Base-by-base conservation (phyloP, 768 basidiomycete genomes). In the Leucocoprinus leucothites region DNA sequence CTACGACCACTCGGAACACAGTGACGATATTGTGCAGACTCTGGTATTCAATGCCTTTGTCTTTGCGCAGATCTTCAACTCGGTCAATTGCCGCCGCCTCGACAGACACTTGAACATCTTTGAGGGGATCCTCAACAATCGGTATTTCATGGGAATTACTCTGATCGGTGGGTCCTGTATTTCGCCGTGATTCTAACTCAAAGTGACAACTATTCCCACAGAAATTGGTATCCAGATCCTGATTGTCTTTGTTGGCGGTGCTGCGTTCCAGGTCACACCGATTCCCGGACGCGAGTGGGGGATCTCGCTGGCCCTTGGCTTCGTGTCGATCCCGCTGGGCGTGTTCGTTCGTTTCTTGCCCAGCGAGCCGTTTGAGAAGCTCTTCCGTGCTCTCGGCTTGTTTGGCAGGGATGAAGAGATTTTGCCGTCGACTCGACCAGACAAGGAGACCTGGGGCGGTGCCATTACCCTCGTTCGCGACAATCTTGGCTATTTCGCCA, bases 1-100 rank as follows among this genome's bases (percentile, higher is more conserved):
- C 1, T 73, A 84, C 28, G 70, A 74, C 25, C 56, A 75, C 45
- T 65, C 67, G 35, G 62, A 66, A 11, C 57, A 77, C 3, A 69
- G 77, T 44, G 65, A 81, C 19, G 61, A 71, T 4, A 68, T 85
- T 35, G 77, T 95, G 21, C 84, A 87, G 64, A 94, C 96, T 0
- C 74, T 98, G 16, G 92, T 98, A 28, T 99, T 99, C 83, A 99
- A 98, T 64, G 82, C 86, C n/a, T 99, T 98, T 64, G 96, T 98
- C 47, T 98, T 98, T 67, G 91, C 92, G 25, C 97, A 98, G 69
- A 94, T 99, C 61, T 94, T 89, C 80, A 97, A 95, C 72, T 94
- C 92, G 41, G 68, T 98, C 69, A 99, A 98, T 66, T 92, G 89
- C 62, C 79, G 97, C 51, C 79, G 93, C 35, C 75, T 98, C 44